Conservation (phyloP, 75 land plant genomes). For the Ceratopteris richardii region DNA sequence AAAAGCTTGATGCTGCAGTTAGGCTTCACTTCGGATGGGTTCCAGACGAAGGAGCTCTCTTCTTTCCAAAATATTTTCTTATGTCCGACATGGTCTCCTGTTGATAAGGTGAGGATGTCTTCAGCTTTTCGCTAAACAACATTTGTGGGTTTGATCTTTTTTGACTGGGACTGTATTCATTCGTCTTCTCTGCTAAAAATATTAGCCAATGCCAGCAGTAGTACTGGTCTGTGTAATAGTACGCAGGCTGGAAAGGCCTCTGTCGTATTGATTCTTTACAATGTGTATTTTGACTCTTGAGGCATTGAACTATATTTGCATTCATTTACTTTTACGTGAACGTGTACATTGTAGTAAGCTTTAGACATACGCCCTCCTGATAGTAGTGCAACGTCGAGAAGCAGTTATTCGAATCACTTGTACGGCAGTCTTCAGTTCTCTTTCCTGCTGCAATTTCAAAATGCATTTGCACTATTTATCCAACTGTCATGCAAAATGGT, state of each 20-base stretch:
- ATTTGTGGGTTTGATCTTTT: neutral
- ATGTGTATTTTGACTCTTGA: neutral
- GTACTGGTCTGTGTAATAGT: neutral
- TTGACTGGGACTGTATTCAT: neutral
- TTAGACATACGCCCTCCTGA: neutral
- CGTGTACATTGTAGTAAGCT: neutral
- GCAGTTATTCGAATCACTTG: too few species aligned
- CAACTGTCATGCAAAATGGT: neutral
- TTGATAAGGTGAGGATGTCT: conserved; percentile 8
- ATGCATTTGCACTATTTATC: neutral
- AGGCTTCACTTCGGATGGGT: conserved; percentile 5
- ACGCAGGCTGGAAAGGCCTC: neutral
- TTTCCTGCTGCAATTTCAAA: neutral
- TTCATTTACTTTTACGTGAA: neutral
- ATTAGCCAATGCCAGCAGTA: neutral
- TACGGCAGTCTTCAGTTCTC: too few species aligned
- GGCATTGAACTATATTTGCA: neutral
- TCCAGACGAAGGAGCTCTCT: conserved; percentile 53
- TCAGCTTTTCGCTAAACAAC: neutral
- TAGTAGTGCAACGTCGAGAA: too few species aligned
- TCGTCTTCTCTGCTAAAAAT: neutral
- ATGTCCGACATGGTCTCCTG: conserved; percentile 11
- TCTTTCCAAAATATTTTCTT: conserved; percentile 43
- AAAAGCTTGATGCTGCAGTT: conserved; percentile 3
- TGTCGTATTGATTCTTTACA: neutral